A percentile compares a stretch with the other conserved stretches of the same genome.
phyloP scores from a whole-genome alignment of 345 rosid genomes.

The Euphorbia lathyris region DNA sequence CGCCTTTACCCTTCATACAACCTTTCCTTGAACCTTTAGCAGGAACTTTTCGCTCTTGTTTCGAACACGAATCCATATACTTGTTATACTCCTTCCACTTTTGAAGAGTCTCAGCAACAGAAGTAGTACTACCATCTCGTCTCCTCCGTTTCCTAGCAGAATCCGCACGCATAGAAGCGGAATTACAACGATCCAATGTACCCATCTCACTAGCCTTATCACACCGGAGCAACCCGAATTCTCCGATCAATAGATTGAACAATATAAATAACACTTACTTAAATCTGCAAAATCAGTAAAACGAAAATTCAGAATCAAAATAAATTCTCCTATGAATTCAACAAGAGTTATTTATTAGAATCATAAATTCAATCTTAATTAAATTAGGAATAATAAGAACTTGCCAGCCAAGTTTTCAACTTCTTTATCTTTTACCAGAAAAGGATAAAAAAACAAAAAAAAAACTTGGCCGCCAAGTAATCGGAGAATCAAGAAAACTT shows the following conservation, averaged over 20 bases:
- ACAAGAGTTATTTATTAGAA: too few species aligned
- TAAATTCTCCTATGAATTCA: too few species aligned
- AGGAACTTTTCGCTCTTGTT: slow-evolving; percentile 42
- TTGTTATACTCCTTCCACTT: slow-evolving; percentile 62
- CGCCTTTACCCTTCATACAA: slow-evolving; percentile 96
- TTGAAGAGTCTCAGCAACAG: slow-evolving; percentile 51
- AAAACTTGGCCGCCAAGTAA: not conserved
- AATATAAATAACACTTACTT: not conserved
- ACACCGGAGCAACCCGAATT: not conserved
- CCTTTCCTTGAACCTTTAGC: slow-evolving; percentile 76
- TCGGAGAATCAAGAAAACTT: too few species aligned
- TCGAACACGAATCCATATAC: slow-evolving; percentile 23
- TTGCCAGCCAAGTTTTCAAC: not conserved
- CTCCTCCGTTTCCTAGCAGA: slow-evolving; percentile 57
- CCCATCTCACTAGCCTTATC: slow-evolving; percentile 24
- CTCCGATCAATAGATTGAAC: not conserved
- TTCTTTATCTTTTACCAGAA: not conserved
- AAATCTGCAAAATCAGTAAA: not conserved
- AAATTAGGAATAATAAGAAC: not conserved
- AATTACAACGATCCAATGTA: slow-evolving; percentile 18
- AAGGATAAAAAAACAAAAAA: not conserved
- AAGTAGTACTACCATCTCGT: slow-evolving; percentile 32
- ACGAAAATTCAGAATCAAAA: not conserved
- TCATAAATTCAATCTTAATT: not conserved
- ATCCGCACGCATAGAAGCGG: slow-evolving; percentile 18